These are phyloP conservation scores for Pseudogymnoascus sp. DNA, from an alignment of 2,329 filamentous ascomycete genomes.

Conservation along the genomic window DNA sequence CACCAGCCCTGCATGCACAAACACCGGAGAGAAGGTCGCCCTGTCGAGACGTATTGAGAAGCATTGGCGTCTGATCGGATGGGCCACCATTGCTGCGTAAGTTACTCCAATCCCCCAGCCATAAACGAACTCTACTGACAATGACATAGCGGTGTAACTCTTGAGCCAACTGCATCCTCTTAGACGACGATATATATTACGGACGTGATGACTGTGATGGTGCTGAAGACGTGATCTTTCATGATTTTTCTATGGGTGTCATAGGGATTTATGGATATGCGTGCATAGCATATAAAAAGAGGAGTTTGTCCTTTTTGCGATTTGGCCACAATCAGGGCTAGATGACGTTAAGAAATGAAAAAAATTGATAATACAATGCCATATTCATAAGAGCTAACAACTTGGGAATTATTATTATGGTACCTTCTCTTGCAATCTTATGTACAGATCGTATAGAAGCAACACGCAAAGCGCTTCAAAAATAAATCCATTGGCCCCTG, in stretches of 20 bases:
- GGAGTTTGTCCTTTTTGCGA: slow-evolving; percentile 9
- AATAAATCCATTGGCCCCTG: neutral
- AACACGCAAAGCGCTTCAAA: neutral
- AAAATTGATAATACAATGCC: slow-evolving; percentile 7
- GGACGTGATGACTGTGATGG: slow-evolving; percentile 10
- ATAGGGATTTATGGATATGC: slow-evolving; percentile 10
- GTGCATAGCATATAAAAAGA: slow-evolving; percentile 10
- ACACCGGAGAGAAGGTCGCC: slow-evolving; percentile 96
- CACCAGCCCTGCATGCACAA: slow-evolving; percentile 91
- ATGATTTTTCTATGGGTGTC: slow-evolving; percentile 11
- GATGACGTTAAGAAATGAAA: slow-evolving; percentile 9
- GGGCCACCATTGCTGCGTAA: slow-evolving; percentile 71
- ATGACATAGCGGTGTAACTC: slow-evolving; percentile 28
- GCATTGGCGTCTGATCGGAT: slow-evolving; percentile 94
- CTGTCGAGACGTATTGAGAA: slow-evolving; percentile 96
- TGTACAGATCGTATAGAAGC: neutral
- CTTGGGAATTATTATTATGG: neutral
- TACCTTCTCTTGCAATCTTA: neutral
- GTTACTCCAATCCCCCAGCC: slow-evolving; percentile 23
- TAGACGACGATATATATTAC: slow-evolving; percentile 2
- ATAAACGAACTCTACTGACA: neutral
- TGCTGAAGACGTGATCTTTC: slow-evolving; percentile 10
- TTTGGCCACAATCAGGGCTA: slow-evolving; percentile 8
- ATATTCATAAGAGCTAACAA: neutral
- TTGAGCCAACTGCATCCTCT: slow-evolving; percentile 27